Evolutionary conservation across 2,329 filamentous ascomycete genomes (phyloP).

Genomic region (Aspergillus uvarum): DNA sequence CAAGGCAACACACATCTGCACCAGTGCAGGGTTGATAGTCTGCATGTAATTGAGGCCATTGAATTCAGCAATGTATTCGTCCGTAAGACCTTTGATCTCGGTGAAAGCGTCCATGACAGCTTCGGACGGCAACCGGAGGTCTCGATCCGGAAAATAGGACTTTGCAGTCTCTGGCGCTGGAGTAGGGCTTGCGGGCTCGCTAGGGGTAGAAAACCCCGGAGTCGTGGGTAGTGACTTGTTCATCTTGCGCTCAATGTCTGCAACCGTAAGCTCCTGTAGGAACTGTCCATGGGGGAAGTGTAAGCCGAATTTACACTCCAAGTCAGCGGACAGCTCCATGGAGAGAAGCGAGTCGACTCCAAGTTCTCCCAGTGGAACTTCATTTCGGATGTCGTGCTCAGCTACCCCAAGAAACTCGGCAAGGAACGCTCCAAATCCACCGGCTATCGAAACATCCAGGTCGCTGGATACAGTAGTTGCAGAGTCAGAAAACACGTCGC

Average conservation of each 20-base stretch:
- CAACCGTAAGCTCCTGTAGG: background rate
- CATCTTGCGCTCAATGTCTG: too few species aligned
- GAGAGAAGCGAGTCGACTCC: too few species aligned
- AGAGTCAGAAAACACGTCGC: background rate
- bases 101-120: slow-evolving; percentile 26
- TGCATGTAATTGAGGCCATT: slow-evolving; percentile 21
- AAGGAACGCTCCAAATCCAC: too few species aligned
- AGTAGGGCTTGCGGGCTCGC: background rate
- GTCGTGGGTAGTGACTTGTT: too few species aligned
- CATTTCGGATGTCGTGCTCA: too few species aligned
- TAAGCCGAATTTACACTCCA: background rate
- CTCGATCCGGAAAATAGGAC: background rate
- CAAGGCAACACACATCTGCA: slow-evolving; percentile 14
- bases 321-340: background rate
- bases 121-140: background rate
- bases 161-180: background rate
- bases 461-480: too few species aligned
- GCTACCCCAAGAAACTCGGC: too few species aligned
- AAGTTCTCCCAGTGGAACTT: too few species aligned
- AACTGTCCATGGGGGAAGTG: background rate
- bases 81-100: slow-evolving; percentile 17
- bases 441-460: too few species aligned
- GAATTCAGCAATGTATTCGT: slow-evolving; percentile 26
- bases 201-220: background rate
- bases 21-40: slow-evolving; percentile 24